phyloP scores from a whole-genome alignment of 495 filamentous ascomycete species.

The Glarea lozoyensis region DNA sequence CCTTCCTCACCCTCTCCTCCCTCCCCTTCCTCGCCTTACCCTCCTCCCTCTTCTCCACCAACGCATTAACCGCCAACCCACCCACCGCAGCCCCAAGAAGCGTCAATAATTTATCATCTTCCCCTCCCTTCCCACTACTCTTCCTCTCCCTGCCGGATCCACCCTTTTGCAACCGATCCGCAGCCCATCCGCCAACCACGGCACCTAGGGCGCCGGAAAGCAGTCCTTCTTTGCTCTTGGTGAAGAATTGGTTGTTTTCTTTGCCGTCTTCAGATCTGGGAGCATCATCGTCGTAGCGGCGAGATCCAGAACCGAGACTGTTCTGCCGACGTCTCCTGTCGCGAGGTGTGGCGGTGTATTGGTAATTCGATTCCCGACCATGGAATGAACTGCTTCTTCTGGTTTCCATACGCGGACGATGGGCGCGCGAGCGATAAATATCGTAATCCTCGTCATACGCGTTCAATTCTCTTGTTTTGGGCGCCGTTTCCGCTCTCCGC shows the following conservation, averaged over 20 bases:
- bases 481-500: too few relatives aligned
- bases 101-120: neutral
- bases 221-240: slow-evolving; percentile 8
- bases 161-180: neutral
- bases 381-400: slow-evolving; percentile 13
- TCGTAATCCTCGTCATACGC: too few relatives aligned
- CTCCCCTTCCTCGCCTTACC: neutral
- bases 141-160: neutral
- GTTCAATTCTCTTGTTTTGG: too few relatives aligned
- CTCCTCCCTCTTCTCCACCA: slow-evolving; percentile 4
- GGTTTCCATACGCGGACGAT: slow-evolving; percentile 1
- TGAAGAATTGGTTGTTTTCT: slow-evolving; percentile 2
- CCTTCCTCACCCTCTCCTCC: too few relatives aligned
- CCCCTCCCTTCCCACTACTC: neutral
- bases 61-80: slow-evolving; percentile 3
- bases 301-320: neutral
- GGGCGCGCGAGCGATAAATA: neutral
- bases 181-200: slow-evolving; percentile 13
- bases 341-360: too few relatives aligned
- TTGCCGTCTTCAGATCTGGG: neutral
- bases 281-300: neutral
- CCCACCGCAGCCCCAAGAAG: slow-evolving; percentile 1
- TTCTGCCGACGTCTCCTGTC: too few relatives aligned
- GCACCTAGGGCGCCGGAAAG: slow-evolving; percentile 12
- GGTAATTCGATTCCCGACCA: slow-evolving; percentile 6